Base-by-base conservation (phyloP, 306 rosid genomes). In the Cucumis cinereus region DNA sequence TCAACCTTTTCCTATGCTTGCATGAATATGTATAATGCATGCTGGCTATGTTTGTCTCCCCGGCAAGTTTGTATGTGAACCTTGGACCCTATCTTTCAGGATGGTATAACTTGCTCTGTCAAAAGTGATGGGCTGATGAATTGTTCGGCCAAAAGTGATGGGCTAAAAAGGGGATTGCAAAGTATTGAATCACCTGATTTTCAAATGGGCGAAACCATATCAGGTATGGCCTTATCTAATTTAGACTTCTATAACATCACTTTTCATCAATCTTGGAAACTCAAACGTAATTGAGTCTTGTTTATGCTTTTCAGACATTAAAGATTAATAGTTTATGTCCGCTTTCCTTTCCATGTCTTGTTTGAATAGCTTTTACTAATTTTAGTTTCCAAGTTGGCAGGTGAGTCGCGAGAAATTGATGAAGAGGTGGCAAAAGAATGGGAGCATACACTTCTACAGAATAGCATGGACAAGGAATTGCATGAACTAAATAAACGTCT, bases 391-490 rank as follows among this genome's bases (percentile, higher is more conserved):
- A 58, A 60, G 77, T 80, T 61, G 84, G 78, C 89, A 88, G 99
- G 93, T 56, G 99, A 90, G 78, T 80, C 96, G 22, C 78, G 84
- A 83, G 98, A 92, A 84, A 87, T 95, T 75, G 99, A 88, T 62
- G 91, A 95, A 84, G 98, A 93, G 89, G 99, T 83, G 78, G 89
- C 85, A 40, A 95, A 95, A 85, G 99, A 92, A 72, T 95, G 96
- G 99, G 99, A 95, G 86, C 99, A 95, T 87, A 95, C 91, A 74
- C 96, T 95, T 84, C 85, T 95, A 78, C 98, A 95, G 52, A 90
- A 84, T 84, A 89, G 93, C 66, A 95, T 95, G 99, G 99, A 92
- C 82, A 95, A 89, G 82, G 99, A 95, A 86, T 83, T 95, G 78
- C 82, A 92, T 70, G 99, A 95, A 81, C 87, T 95, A 81, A 95